Evolutionary conservation across 129 eudicot species (phyloP).

Genomic region (Flaveria sonorensis): DNA sequence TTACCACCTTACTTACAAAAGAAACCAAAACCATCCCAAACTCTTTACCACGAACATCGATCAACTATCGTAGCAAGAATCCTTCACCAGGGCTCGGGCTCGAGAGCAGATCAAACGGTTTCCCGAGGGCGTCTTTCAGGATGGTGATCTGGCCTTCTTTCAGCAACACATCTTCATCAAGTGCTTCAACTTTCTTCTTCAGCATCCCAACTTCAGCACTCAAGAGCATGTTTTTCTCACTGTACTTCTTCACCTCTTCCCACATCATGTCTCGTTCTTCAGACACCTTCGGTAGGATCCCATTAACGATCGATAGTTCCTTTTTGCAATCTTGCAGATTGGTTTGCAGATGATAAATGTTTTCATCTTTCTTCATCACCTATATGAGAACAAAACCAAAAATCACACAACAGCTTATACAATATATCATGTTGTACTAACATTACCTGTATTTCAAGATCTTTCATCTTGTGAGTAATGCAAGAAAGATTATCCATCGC

Average conservation of each 20-base stretch:
- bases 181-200: conserved; percentile 77
- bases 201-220: conserved; percentile 57
- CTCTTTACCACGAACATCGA: conserved; percentile 26
- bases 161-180: conserved; percentile 80
- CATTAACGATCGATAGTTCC: conserved; percentile 57
- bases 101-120: conserved; percentile 76
- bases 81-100: conserved; percentile 46
- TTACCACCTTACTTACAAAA: conserved; percentile 36
- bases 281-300: conserved; percentile 77
- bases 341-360: conserved; percentile 57
- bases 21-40: conserved; percentile 22
- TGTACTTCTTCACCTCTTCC: conserved; percentile 73
- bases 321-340: conserved; percentile 76
- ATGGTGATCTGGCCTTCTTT: conserved; percentile 95
- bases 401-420: background rate
- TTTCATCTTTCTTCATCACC: conserved; percentile 91
- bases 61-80: conserved; percentile 40
- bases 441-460: conserved; percentile 82
- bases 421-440: background rate
- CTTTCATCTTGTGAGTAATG: conserved; percentile 83
- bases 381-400: background rate
- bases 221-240: conserved; percentile 83
- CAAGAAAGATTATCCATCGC: conserved; percentile 74
- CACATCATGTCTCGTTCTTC: conserved; percentile 92
- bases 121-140: conserved; percentile 71